phyloP scores from a whole-genome alignment of 2,329 filamentous ascomycete genomes.

The Cladosporium sp. region DNA sequence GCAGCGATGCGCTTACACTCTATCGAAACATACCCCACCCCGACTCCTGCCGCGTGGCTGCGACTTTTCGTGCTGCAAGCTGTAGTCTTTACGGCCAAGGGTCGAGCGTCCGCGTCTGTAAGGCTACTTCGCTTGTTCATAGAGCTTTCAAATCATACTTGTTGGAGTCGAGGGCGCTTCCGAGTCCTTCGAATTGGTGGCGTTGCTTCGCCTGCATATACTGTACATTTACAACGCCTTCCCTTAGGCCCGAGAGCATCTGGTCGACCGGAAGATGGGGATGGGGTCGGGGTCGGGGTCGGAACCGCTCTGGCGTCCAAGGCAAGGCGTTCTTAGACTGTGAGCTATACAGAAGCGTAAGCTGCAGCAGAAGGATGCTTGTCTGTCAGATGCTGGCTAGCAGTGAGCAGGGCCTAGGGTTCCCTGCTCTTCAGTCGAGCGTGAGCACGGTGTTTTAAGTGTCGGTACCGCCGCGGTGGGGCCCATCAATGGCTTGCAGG shows the following conservation, averaged over 20 bases:
- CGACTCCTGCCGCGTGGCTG: constrained; percentile 3
- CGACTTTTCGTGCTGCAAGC: not conserved
- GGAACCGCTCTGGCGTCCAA: constrained; percentile 1
- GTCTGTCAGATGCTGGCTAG: not conserved
- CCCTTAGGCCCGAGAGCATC: constrained; percentile 1
- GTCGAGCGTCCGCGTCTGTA: not conserved
- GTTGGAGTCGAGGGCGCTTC: not conserved
- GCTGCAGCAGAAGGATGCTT: not conserved
- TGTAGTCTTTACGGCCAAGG: not conserved
- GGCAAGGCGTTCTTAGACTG: no score
- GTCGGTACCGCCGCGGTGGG: not conserved
- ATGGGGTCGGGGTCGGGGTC: not conserved
- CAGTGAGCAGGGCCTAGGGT: not conserved
- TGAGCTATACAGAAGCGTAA: not conserved
- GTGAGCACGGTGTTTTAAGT: not conserved
- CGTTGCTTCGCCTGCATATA: not conserved
- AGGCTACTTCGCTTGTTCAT: not conserved
- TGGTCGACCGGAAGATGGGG: constrained; percentile 1
- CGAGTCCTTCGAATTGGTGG: constrained; percentile 6
- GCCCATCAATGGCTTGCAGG: not conserved
- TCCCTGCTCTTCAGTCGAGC: not conserved
- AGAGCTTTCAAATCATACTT: not conserved
- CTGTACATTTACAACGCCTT: not conserved
- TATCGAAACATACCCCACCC: not conserved
- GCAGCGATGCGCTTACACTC: not conserved